phyloP scores from a whole-genome alignment of 306 rosid species.

The Echinosophora koreensis region DNA sequence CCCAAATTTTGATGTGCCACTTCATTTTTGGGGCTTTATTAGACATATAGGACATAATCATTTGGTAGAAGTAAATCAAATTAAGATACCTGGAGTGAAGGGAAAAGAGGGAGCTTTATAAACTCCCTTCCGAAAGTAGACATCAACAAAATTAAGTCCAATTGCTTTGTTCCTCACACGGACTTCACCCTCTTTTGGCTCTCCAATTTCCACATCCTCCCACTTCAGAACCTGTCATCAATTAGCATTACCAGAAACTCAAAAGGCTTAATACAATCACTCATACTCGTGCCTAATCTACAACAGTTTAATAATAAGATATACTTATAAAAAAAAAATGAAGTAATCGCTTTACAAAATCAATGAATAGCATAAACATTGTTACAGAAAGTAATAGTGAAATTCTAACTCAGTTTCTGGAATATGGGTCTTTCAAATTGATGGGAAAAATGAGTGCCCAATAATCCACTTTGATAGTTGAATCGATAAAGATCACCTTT shows the following conservation, averaged over 20 bases:
- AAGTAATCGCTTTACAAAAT: neutral
- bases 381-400: neutral
- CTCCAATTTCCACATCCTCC: slow-evolving; percentile 73
- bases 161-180: slow-evolving; percentile 76
- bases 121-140: slow-evolving; percentile 85
- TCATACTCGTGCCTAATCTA: neutral
- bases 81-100: slow-evolving; percentile 59
- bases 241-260: neutral
- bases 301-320: neutral
- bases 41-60: neutral
- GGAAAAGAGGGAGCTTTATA: slow-evolving; percentile 68
- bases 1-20: too few species aligned
- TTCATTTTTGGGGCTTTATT: too few species aligned
- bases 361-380: neutral
- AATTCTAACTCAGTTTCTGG: neutral
- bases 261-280: neutral
- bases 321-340: too few species aligned
- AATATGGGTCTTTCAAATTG: neutral
- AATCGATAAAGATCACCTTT: neutral
- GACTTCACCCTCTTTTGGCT: slow-evolving; percentile 70
- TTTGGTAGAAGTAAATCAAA: neutral
- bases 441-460: neutral
- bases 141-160: slow-evolving; percentile 84
- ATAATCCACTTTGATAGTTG: neutral
- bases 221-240: slow-evolving; percentile 67